These are phyloP conservation scores for Decorospora gaudefroyi DNA, from an alignment of 2,329 filamentous ascomycete genomes.

Conservation along the genomic window DNA sequence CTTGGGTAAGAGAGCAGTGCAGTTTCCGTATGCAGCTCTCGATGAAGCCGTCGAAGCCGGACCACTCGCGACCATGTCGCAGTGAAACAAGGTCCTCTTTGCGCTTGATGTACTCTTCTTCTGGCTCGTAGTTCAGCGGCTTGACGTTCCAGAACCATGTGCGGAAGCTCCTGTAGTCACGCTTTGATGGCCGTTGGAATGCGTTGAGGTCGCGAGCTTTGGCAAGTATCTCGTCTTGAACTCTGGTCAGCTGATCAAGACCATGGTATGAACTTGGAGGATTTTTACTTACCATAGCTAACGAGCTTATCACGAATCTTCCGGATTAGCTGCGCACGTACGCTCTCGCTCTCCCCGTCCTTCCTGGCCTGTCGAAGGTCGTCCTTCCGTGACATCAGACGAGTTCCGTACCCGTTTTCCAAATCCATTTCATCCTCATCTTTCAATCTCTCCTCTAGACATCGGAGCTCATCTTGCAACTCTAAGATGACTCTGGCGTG, in stretches of 20 bases:
- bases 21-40: slow-evolving; percentile 31
- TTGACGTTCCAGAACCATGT: slow-evolving; percentile 36
- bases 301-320: slow-evolving; percentile 24
- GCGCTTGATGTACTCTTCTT: slow-evolving; percentile 34
- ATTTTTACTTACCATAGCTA: slow-evolving; percentile 24
- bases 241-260: too few relatives aligned
- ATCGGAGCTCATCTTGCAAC: slow-evolving; percentile 42
- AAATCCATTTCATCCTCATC: slow-evolving; percentile 18
- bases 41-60: slow-evolving; percentile 44
- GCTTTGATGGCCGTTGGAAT: slow-evolving; percentile 40
- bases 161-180: slow-evolving; percentile 42
- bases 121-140: slow-evolving; percentile 31
- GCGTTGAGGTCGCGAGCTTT: slow-evolving; percentile 40
- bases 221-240: slow-evolving; percentile 39
- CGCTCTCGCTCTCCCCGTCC: slow-evolving; percentile 6
- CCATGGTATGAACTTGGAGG: too few relatives aligned
- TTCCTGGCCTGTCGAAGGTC: slow-evolving; percentile 16
- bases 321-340: slow-evolving; percentile 12
- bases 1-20: slow-evolving; percentile 28
- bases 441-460: slow-evolving; percentile 36
- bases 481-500: slow-evolving; percentile 46
- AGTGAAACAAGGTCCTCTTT: slow-evolving; percentile 47
- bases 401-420: slow-evolving; percentile 2
- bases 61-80: slow-evolving; percentile 42
- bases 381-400: slow-evolving; percentile 16